Evolutionary conservation across 1,284 basidiomycete species (phyloP).

Genomic region (Apiotrichum gracile): DNA sequence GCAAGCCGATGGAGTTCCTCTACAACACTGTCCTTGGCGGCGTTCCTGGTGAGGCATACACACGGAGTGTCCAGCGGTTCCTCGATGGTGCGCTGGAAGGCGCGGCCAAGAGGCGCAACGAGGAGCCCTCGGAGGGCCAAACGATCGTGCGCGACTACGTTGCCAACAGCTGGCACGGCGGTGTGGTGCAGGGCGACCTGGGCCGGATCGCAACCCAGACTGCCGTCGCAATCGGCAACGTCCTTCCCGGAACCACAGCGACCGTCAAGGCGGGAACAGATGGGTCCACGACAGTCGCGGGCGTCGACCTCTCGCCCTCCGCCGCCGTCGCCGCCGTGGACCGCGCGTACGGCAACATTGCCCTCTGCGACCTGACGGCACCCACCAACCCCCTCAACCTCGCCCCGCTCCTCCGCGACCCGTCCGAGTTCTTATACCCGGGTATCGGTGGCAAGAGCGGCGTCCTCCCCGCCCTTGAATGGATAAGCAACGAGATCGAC

Average conservation of each 20-base stretch:
- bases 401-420: conserved; percentile 27
- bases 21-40: conserved; percentile 30
- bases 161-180: conserved; percentile 21
- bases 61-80: conserved; percentile 33
- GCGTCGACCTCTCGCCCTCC: neutral
- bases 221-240: neutral
- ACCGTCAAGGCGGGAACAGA: neutral
- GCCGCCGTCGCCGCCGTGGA: neutral
- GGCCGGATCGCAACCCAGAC: neutral
- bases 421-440: conserved; percentile 31
- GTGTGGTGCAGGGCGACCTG: conserved; percentile 16
- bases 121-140: neutral
- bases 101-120: neutral
- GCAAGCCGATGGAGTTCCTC: conserved; percentile 23
- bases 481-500: conserved; percentile 27
- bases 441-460: conserved; percentile 32
- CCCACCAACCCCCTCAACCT: conserved; percentile 34
- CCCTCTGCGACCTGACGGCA: conserved; percentile 23
- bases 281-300: too few species aligned
- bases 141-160: conserved; percentile 26
- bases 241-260: neutral
- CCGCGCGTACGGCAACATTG: conserved; percentile 22
- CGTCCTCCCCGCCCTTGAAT: conserved; percentile 25
- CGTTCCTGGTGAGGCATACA: conserved; percentile 39
- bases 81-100: conserved; percentile 34